A percentile compares a stretch with the other conserved stretches of the same genome.
phyloP scores from a whole-genome alignment of 1,139 yeast species.

The Taphrina pruni region DNA sequence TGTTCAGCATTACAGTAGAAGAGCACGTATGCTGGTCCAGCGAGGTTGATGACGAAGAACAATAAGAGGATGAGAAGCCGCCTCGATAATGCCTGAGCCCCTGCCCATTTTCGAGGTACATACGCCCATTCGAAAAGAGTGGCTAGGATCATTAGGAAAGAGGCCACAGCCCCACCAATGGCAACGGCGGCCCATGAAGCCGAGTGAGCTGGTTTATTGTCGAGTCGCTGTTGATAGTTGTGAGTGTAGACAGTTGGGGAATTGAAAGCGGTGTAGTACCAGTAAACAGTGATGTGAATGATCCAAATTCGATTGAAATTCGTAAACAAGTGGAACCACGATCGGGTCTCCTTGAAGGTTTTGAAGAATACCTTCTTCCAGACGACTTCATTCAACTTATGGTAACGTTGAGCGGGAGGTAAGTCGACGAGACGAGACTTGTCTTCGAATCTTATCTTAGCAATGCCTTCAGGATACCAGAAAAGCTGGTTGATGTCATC shows the following conservation, averaged over 20 bases:
- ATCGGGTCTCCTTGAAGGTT: constrained; percentile 94
- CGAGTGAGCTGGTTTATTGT: constrained; percentile 84
- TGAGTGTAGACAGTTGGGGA: constrained; percentile 89
- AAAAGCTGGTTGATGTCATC: constrained; percentile 98
- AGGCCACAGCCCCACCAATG: constrained; percentile 88
- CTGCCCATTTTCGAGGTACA: constrained; percentile 98
- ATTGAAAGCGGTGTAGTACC: constrained; percentile 94
- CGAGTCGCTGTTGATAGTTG: constrained; percentile 78
- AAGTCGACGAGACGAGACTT: constrained; percentile 89
- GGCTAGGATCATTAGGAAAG: constrained; percentile 79
- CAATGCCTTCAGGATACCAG: constrained; percentile 99
- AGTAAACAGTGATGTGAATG: constrained; percentile 83
- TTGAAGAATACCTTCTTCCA: constrained; percentile 95
- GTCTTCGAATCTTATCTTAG: constrained; percentile 87
- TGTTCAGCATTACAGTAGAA: constrained; percentile 69
- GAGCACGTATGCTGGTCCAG: constrained; percentile 85
- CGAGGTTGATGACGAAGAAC: constrained; percentile 74
- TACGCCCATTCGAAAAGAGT: constrained; percentile 93
- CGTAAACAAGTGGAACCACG: constrained; percentile 95
- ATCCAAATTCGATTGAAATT: constrained; percentile 99
- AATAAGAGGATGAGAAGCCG: constrained; percentile 76
- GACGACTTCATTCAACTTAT: constrained; percentile 86
- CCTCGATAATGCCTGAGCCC: constrained; percentile 94
- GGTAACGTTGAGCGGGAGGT: constrained; percentile 86
- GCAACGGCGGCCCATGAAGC: constrained; percentile 93